A percentile compares a stretch with the other conserved stretches of the same genome.
phyloP scores from a whole-genome alignment of 495 filamentous ascomycete genomes.

The Umbilicaria muhlenbergii region DNA sequence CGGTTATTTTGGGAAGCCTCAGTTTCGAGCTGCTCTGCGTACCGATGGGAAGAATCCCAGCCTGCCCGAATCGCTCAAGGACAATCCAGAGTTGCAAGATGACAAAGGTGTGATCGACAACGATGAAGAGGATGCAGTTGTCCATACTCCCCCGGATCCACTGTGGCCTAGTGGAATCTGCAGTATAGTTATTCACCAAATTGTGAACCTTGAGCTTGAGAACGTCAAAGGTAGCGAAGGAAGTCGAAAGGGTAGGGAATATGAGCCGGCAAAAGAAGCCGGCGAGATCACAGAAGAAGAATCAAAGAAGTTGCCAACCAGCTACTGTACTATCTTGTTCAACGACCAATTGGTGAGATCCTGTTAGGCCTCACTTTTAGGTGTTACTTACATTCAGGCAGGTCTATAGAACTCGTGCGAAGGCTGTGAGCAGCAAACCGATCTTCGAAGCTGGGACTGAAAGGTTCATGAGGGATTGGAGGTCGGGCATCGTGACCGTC shows the following conservation, averaged over 20 bases:
- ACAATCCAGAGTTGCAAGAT: slow-evolving; percentile 69
- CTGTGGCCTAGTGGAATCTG: slow-evolving; percentile 84
- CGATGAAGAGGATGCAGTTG: slow-evolving; percentile 64
- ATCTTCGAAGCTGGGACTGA: slow-evolving; percentile 96
- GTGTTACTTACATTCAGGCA: slow-evolving; percentile 6
- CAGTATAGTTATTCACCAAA: slow-evolving; percentile 76
- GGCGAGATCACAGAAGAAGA: slow-evolving; percentile 74
- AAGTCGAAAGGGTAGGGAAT: slow-evolving; percentile 65
- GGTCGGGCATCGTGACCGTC: slow-evolving; percentile 69
- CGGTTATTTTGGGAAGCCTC: slow-evolving; percentile 80
- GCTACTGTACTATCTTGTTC: slow-evolving; percentile 79
- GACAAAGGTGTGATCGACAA: slow-evolving; percentile 69
- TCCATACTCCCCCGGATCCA: slow-evolving; percentile 83
- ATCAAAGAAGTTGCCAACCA: slow-evolving; percentile 60
- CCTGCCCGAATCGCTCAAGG: slow-evolving; percentile 54
- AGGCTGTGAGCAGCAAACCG: slow-evolving; percentile 81
- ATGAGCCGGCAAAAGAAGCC: slow-evolving; percentile 73
- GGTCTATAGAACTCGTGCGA: slow-evolving; percentile 78
- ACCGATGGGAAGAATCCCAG: slow-evolving; percentile 73
- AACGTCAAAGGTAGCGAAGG: slow-evolving; percentile 58
- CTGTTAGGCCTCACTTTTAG: not conserved
- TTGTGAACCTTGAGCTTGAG: slow-evolving; percentile 79
- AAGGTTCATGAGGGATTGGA: slow-evolving; percentile 88
- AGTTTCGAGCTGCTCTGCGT: slow-evolving; percentile 63
- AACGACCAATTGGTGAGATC: slow-evolving; percentile 64